phyloP scores from a whole-genome alignment of 2,329 filamentous ascomycete genomes.

The Lasiodiplodia theobromae region DNA sequence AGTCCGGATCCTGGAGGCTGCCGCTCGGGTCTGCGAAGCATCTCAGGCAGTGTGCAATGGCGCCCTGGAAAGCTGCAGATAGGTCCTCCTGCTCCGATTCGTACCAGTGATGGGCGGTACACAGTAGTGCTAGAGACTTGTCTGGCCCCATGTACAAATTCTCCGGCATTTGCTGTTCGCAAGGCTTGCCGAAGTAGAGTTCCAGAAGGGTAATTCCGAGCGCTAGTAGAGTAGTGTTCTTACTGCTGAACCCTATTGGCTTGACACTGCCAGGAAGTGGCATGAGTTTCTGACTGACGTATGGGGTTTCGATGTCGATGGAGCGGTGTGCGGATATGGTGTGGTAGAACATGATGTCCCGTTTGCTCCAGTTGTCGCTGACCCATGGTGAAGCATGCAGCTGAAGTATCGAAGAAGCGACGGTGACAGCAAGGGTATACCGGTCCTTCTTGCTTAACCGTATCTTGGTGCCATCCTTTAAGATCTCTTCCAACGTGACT shows the following conservation, averaged over 20 bases:
- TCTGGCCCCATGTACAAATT: slow-evolving; percentile 29
- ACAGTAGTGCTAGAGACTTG: slow-evolving; percentile 36
- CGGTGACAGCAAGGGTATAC: slow-evolving; percentile 45
- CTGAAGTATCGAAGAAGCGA: slow-evolving; percentile 46
- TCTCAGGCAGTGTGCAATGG: slow-evolving; percentile 44
- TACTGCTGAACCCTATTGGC: slow-evolving; percentile 38
- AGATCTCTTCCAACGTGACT: slow-evolving; percentile 43
- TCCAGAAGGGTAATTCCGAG: slow-evolving; percentile 45
- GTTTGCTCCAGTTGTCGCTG: slow-evolving; percentile 42
- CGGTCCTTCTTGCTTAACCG: slow-evolving; percentile 44
- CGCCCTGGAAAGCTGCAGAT: slow-evolving; percentile 44
- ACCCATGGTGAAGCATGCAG: slow-evolving; percentile 48
- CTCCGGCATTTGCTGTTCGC: slow-evolving; percentile 40
- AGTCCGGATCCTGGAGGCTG: slow-evolving; percentile 44
- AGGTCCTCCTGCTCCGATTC: slow-evolving; percentile 44
- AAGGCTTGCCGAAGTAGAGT: slow-evolving; percentile 46
- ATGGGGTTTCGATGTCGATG: slow-evolving; percentile 44
- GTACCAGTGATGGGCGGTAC: slow-evolving; percentile 45
- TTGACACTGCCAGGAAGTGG: slow-evolving; percentile 30
- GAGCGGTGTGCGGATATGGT: slow-evolving; percentile 33
- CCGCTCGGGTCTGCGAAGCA: slow-evolving; percentile 45
- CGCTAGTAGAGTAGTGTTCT: slow-evolving; percentile 45
- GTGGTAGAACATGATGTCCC: slow-evolving; percentile 45
- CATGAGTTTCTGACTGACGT: slow-evolving; percentile 37
- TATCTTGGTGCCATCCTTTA: slow-evolving; percentile 37